Base-by-base conservation (phyloP, 164 flowering plant genomes). In the Chimonanthus praecox region DNA sequence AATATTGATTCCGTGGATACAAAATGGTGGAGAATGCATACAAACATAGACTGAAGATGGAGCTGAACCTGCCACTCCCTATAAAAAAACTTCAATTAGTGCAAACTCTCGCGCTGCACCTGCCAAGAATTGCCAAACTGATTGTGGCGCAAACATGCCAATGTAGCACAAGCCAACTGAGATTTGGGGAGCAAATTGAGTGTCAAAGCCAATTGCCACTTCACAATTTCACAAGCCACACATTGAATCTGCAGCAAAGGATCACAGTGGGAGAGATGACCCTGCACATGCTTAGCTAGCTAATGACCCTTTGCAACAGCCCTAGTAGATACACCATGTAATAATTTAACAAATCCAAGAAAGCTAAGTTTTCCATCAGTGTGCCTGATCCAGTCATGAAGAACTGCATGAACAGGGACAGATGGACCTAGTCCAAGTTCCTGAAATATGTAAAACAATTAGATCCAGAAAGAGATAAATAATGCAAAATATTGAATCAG, bases 291-390 rank as follows among this genome's bases (percentile, higher is more conserved):
- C 21, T 49, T 47, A 21, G 65, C 7, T 4, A 63, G 47, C 72
- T 79, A 88, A 43, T 80, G 84, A 33, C 73, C 83, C 80, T 90
- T 90, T 6, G 85, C 85, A 62, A 85, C 67, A 49, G 82, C 73
- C 50, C 98, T 85, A 73, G 78, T 87, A 4, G 99, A 91, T 5
- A 84, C 80, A 33, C 99, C 99, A 63, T 92, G 98, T 76, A 94
- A 78, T 81, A 94, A 76, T 82, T 90, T 94, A 73, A 90, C 86
- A 70, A 92, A 94, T n/a, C 98, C 98, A 21, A 86, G 92, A 71
- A 91, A 94, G 86, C 94, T 92, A 62, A 94, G 88, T 85, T 92
- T 94, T 71, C 98, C 98, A 79, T 94, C 98, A 1, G 92, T 85
- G 77, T 91, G 95, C 75, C 97, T 84, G 67, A 94, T 81, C 97